Evolutionary conservation across 2,329 filamentous ascomycete species (phyloP).

Genomic region (Massarina eburnea): DNA sequence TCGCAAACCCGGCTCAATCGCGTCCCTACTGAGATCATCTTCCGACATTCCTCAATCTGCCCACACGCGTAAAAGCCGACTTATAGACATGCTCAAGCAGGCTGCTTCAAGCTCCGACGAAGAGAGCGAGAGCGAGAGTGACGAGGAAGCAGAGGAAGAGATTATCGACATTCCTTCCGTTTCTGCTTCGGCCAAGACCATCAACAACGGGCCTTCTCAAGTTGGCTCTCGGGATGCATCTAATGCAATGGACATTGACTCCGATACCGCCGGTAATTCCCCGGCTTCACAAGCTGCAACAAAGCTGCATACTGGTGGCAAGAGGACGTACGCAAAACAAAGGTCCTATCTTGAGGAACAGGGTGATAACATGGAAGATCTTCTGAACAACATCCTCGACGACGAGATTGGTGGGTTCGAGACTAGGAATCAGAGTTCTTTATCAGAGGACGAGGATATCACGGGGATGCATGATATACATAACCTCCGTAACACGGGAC

Average conservation of each 20-base stretch:
- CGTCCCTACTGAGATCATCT: conserved; percentile 30
- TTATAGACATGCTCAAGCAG: conserved; percentile 36
- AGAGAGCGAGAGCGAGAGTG: conserved; percentile 22
- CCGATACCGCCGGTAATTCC: conserved; percentile 18
- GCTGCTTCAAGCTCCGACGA: conserved; percentile 24
- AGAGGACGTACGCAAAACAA: conserved; percentile 61
- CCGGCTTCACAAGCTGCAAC: conserved; percentile 29
- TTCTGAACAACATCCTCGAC: conserved; percentile 38
- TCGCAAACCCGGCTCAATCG: conserved; percentile 21
- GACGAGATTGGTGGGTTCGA: conserved; percentile 23
- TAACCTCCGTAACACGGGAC: conserved; percentile 61
- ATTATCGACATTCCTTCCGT: conserved; percentile 1
- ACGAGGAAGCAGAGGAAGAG: conserved; percentile 20
- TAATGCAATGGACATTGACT: conserved; percentile 25
- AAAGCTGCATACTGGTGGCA: conserved; percentile 36
- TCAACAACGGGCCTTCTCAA: not conserved
- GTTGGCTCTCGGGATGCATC: not conserved
- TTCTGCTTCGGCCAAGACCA: not conserved
- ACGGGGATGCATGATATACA: conserved; percentile 54
- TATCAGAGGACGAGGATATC: conserved; percentile 50
- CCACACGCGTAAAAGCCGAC: conserved; percentile 26
- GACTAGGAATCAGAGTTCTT: conserved; percentile 17
- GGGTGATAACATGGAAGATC: conserved; percentile 44
- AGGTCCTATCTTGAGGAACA: conserved; percentile 61
- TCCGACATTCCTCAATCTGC: conserved; percentile 34